A percentile compares a stretch with the other conserved stretches of the same genome.
Conservation (phyloP, 208 protist genomes). For the Crithidia expoeki region DNA sequence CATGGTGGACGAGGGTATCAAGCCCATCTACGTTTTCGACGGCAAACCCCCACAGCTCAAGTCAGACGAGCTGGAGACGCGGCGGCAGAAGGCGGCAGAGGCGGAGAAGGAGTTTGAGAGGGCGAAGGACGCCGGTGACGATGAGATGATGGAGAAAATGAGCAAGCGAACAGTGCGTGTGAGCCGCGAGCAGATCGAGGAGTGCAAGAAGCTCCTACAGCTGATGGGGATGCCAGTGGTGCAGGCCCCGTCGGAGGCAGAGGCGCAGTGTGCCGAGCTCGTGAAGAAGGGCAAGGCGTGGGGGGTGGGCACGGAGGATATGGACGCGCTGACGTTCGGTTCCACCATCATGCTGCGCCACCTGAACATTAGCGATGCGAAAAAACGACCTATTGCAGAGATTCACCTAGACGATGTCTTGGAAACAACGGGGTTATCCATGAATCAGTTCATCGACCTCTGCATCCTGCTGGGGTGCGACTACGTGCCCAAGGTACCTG, state of each 20-base stretch:
- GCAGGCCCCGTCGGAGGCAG: slow-evolving; percentile 97
- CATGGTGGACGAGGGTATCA: slow-evolving; percentile 98
- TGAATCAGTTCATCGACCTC: slow-evolving; percentile 98
- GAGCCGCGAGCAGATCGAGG: slow-evolving; percentile 96
- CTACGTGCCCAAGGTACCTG: slow-evolving; percentile 98
- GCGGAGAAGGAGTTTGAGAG: slow-evolving; percentile 93
- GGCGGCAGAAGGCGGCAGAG: slow-evolving; percentile 92
- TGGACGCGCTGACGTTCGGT: slow-evolving; percentile 99
- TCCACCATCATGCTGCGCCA: slow-evolving; percentile 96
- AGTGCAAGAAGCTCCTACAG: slow-evolving; percentile 97
- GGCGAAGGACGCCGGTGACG: slow-evolving; percentile 85
- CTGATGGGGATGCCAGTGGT: slow-evolving; percentile 99
- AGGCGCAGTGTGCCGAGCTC: slow-evolving; percentile 99
- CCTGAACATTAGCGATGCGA: slow-evolving; percentile 95
- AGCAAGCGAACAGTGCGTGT: slow-evolving; percentile 95
- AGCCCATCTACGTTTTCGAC: slow-evolving; percentile 99
- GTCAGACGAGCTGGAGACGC: slow-evolving; percentile 90
- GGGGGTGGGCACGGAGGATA: slow-evolving; percentile 99
- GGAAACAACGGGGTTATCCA: slow-evolving; percentile 78
- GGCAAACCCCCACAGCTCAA: slow-evolving; percentile 98
- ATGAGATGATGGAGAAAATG: slow-evolving; percentile 95
- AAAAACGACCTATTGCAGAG: slow-evolving; percentile 96
- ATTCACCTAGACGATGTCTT: slow-evolving; percentile 93
- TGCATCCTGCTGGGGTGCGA: slow-evolving; percentile 99
- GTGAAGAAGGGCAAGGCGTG: slow-evolving; percentile 94